Evolutionary conservation across 441 rosid species (phyloP), one percentile per base, ranked within the genome.

Genomic region (Mallotus japonicus): DNA sequence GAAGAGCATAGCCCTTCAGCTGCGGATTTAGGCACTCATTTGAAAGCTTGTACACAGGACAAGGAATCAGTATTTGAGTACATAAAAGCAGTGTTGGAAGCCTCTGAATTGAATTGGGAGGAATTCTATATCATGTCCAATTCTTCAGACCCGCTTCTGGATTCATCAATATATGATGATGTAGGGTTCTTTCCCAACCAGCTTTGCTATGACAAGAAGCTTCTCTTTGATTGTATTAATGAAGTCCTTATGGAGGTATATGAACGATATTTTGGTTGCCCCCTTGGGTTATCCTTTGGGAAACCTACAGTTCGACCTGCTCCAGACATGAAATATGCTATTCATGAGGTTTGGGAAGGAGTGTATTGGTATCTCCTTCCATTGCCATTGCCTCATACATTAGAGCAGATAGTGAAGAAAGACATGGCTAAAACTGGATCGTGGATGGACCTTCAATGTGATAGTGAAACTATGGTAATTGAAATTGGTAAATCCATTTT

Each of bases 171-270:
- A 67, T 77, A 75, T 65, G 86, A 87, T 40, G 89, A 86, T 72
- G 81, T 85, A 62, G 84, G 86, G 64, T 86, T 85, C 85, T 84
- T 73, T 22, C 77, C 88, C 14, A 84, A 81, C 83, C 83, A 79
- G 62, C 86, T 90, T 77, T 87, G 91, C 74, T 53, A 34, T 15
- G 87, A 86, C 54, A 85, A 83, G 73, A 82, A 84, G 67, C 92
- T 93, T 53, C 85, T 93, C 56, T 93, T 90, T 68, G 92, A 91
- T 77, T 86, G 88, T 68, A 85, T 93, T 70, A 89, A 89, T 40
- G 99, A 95, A 80, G 92, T 85, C 82, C 90, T 95, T 59, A 61
- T 83, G 73, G 93, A 89, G 81, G 80, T 90, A 51, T 87, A 80
- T 28, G 82, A 76, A 19, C 72, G 76, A 53, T 75, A 85, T 73